These are phyloP conservation scores for Pholiota conissans DNA, from an alignment of 768 basidiomycete species.

Conservation along the genomic window DNA sequence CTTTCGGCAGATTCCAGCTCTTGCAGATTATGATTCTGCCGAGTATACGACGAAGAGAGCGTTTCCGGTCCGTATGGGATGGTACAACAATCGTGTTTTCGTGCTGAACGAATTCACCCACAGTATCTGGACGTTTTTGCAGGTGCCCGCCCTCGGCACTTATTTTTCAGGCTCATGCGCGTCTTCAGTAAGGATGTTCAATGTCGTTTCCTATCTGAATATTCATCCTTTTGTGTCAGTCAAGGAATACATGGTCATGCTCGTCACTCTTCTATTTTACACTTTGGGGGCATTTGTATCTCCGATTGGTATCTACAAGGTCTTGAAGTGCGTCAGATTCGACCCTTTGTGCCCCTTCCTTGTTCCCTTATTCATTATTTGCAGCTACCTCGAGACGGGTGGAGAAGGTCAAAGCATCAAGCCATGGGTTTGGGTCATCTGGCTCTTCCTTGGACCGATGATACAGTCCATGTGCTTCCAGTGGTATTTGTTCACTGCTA, in stretches of 20 bases:
- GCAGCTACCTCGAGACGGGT: constrained; percentile 56
- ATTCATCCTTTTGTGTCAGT: constrained; percentile 8
- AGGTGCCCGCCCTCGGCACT: constrained; percentile 35
- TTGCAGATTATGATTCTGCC: constrained; percentile 56
- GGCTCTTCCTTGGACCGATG: constrained; percentile 50
- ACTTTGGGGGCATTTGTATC: constrained; percentile 31
- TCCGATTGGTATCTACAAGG: constrained; percentile 41
- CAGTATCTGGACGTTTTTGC: constrained; percentile 41
- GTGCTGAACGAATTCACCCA: constrained; percentile 15
- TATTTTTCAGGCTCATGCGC: constrained; percentile 47
- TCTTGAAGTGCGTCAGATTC: constrained; percentile 30
- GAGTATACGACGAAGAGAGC: constrained; percentile 16
- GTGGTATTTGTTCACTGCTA: constrained; percentile 52
- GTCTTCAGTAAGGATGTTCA: constrained; percentile 26
- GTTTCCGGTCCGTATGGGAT: constrained; percentile 11
- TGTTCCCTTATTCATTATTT: not conserved
- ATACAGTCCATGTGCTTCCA: constrained; percentile 48
- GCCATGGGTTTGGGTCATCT: constrained; percentile 54
- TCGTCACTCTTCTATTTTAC: constrained; percentile 25
- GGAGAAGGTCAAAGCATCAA: constrained; percentile 46
- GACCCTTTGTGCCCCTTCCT: not conserved
- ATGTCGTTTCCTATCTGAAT: not conserved
- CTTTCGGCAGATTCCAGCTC: constrained; percentile 13
- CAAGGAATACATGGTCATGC: constrained; percentile 30
- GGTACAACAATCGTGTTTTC: constrained; percentile 22